These are phyloP conservation scores for Antitrichia curtipendula DNA, from an alignment of 225 moss, liverwort and hornwort species.

Conservation along the genomic window DNA sequence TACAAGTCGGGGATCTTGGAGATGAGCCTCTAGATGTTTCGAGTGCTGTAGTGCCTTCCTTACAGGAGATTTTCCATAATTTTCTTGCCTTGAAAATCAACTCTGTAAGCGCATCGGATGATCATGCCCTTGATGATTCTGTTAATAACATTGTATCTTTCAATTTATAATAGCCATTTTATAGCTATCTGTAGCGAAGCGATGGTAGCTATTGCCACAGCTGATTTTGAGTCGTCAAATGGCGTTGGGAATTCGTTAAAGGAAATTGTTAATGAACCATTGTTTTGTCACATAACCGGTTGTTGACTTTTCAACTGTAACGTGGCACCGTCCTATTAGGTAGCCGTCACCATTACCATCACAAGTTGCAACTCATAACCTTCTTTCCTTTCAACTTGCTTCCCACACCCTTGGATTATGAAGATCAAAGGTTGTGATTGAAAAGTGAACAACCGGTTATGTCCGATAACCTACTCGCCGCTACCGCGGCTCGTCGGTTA, in stretches of 20 bases:
- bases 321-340: too few species aligned
- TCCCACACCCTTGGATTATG: too few species aligned
- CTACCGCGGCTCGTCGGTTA: too few species aligned
- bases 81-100: neutral
- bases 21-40: constrained; percentile 2
- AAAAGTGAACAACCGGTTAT: too few species aligned
- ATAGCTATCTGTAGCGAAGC: neutral
- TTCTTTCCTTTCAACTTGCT: too few species aligned
- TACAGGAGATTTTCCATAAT: neutral
- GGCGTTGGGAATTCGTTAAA: neutral
- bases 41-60: neutral
- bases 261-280: neutral
- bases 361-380: too few species aligned
- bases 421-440: too few species aligned
- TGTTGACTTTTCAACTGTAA: too few species aligned
- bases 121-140: neutral
- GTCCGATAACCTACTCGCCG: too few species aligned
- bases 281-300: neutral
- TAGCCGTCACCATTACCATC: too few species aligned
- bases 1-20: constrained; percentile 16
- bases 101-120: neutral
- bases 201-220: neutral
- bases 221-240: neutral
- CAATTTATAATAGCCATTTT: neutral
- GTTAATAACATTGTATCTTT: neutral